phyloP scores from a whole-genome alignment of 306 rosid genomes.

The Gastrolobium bilobum region DNA sequence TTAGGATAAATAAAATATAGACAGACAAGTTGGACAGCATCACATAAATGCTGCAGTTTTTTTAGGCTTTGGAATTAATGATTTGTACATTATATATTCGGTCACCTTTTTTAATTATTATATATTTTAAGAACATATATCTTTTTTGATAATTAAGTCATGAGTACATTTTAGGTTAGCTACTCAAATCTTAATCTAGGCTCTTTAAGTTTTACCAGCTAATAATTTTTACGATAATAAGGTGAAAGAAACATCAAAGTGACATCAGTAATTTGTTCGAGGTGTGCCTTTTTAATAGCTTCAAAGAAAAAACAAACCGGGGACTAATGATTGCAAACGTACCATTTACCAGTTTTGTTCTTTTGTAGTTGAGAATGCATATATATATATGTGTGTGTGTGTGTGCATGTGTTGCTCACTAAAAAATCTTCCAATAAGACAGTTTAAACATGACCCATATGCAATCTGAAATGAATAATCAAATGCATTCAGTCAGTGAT shows the following conservation, averaged over 20 bases:
- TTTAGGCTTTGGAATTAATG: constrained; percentile 61
- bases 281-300: constrained; percentile 33
- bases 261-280: constrained; percentile 17
- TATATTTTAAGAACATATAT: constrained; percentile 38
- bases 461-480: background rate
- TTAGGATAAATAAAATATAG: constrained; percentile 47
- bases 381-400: background rate
- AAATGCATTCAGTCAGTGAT: constrained; percentile 3
- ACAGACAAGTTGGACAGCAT: constrained; percentile 58
- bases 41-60: constrained; percentile 82
- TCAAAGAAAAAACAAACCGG: constrained; percentile 14
- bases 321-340: constrained; percentile 38
- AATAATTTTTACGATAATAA: background rate
- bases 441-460: background rate
- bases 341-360: constrained; percentile 41
- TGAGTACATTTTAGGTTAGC: constrained; percentile 36
- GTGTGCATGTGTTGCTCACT: constrained; percentile 11
- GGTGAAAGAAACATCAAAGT: constrained; percentile 10
- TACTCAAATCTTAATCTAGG: constrained; percentile 8
- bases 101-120: constrained; percentile 44
- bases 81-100: constrained; percentile 60
- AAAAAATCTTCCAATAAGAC: background rate
- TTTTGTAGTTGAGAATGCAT: constrained; percentile 27
- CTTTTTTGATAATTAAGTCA: constrained; percentile 47
- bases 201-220: background rate